Evolutionary conservation across 176 grass and related monocot genomes (phyloP).

Genomic region (Pontederia crassipes): DNA sequence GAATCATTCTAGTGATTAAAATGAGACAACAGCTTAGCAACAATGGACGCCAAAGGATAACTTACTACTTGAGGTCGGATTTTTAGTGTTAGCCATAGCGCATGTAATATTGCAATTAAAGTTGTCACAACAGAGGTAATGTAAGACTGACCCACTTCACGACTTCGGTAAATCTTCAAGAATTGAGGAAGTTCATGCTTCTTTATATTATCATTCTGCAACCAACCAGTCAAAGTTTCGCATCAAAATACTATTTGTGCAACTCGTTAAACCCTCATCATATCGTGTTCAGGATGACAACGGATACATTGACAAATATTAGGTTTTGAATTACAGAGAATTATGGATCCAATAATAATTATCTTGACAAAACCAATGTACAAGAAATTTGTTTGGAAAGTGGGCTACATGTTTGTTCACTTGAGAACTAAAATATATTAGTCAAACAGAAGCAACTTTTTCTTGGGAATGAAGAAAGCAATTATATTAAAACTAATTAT

Average conservation of each 20-base stretch:
- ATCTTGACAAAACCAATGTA: too few species aligned
- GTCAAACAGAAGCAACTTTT: not conserved
- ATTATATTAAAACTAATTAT: not conserved
- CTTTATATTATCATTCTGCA: slow-evolving; percentile 31
- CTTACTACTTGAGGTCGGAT: slow-evolving; percentile 92
- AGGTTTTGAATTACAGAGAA: too few species aligned
- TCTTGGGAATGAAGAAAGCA: slow-evolving; percentile 1
- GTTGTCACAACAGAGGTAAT: slow-evolving; percentile 79
- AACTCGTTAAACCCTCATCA: too few species aligned
- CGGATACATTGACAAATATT: too few species aligned
- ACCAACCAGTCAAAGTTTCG: slow-evolving; percentile 2
- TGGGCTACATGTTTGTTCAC: too few species aligned
- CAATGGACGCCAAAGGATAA: slow-evolving; percentile 12
- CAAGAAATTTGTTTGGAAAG: too few species aligned
- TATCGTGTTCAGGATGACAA: too few species aligned
- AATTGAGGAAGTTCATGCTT: slow-evolving; percentile 33
- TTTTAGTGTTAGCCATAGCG: slow-evolving; percentile 69
- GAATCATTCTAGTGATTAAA: too few species aligned
- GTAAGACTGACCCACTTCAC: slow-evolving; percentile 97
- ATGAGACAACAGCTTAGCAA: slow-evolving; percentile 7
- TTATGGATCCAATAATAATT: too few species aligned
- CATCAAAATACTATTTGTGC: not conserved
- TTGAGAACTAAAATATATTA: too few species aligned
- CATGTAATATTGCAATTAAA: slow-evolving; percentile 58
- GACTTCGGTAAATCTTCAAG: slow-evolving; percentile 79